Base-by-base conservation (phyloP, 495 filamentous ascomycete species). In the Bacidia gigantensis region DNA sequence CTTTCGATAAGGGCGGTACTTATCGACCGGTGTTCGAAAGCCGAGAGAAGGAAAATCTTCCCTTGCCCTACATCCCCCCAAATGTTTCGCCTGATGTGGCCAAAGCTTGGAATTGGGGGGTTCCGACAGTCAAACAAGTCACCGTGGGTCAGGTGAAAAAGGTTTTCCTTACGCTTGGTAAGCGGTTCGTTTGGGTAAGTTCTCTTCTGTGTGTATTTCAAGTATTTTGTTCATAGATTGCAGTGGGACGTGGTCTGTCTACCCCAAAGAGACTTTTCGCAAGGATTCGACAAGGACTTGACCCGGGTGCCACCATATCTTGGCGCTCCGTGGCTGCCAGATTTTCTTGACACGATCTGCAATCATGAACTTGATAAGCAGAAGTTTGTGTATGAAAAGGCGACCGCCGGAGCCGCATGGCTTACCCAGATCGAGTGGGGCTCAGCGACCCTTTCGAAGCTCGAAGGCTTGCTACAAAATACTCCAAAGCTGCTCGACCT, bases 21-120 rank as follows among this genome's bases (percentile, higher is more conserved):
- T 45, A 45, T 17, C 42, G 42, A 45, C 42, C 42, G 17, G 42
- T 45, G 42, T 45, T 7, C 17, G 42, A 45, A 45, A 23, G 42
- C 21, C 42, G 42, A 45, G 21, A 45, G 18, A 17, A 45, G 17
- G 21, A 45, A 17, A 23, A 45, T 17, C 42, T 45, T 45, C 42
- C 42, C 10, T 23, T 45, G n/a, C n/a, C 42, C 42, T 45, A 45
- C 21, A 23, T 17, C 10, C 42, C 42, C n/a, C 42, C 42, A 18
- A 23, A 23, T 45, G n/a, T 17, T 17, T 45, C 42, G 18, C 42
- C 42, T 10, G n/a, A 45, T 18, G 42, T 5, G n/a, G 42, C 18
- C 21, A 23, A 45, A 45, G 42, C 42, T 23, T 45, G 42, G 42
- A 45, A 45, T 17, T 45, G 42, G 42, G 42, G 42, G 7, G 21